These are phyloP conservation scores for Geranium rotundifolium DNA, from an alignment of 345 rosid species.

Conservation along the genomic window DNA sequence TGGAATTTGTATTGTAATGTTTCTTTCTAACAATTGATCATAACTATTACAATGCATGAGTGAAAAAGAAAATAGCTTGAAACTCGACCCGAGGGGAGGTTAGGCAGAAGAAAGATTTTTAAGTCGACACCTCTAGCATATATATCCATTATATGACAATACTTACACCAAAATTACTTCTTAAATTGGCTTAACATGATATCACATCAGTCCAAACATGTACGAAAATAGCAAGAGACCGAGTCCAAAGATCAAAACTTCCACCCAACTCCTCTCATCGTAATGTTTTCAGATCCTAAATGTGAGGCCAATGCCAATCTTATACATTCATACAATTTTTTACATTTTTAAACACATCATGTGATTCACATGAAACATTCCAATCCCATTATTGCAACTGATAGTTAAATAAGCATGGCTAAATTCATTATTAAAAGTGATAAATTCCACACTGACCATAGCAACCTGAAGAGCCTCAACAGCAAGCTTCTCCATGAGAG, in stretches of 20 bases:
- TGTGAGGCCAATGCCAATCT: no score
- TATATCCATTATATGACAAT: no score
- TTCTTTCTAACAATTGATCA: not conserved
- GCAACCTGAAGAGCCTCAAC: constrained; percentile 66
- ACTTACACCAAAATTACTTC: no score
- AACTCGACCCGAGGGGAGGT: not conserved
- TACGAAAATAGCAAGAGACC: not conserved
- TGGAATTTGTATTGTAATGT: not conserved
- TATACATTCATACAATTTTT: no score
- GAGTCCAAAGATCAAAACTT: no score
- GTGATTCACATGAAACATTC: no score
- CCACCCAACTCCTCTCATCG: no score
- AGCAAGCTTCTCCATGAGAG: constrained; percentile 67
- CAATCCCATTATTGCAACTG: not conserved
- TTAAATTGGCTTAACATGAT: not conserved
- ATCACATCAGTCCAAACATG: not conserved
- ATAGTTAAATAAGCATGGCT: not conserved
- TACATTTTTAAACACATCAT: no score
- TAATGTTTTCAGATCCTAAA: no score
- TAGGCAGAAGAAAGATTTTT: no score
- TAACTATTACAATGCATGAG: not conserved
- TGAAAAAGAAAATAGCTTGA: no score
- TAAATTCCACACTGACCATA: constrained; percentile 35
- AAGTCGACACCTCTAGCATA: no score
- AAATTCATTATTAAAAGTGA: not conserved